phyloP scores from a whole-genome alignment of 129 eudicot genomes.

The Ambrosia trifida region DNA sequence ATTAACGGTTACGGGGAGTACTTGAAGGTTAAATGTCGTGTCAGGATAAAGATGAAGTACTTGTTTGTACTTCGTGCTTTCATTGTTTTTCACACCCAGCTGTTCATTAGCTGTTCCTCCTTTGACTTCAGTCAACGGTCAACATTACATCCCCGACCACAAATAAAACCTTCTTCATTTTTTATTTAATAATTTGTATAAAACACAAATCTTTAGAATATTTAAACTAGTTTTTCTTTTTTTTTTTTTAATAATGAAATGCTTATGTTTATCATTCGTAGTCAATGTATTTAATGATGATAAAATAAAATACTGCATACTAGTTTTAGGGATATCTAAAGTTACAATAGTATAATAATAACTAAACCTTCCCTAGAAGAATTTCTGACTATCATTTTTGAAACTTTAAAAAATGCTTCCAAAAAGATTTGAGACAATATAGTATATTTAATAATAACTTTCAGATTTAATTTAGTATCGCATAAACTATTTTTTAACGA shows the following conservation, averaged over 20 bases:
- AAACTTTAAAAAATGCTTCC: no score
- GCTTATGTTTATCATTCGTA: background rate
- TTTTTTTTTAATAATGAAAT: no score
- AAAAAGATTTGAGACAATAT: no score
- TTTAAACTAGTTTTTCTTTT: no score
- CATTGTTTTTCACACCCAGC: conserved; percentile 50
- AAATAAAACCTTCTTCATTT: background rate
- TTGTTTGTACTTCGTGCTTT: conserved; percentile 47
- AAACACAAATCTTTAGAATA: background rate
- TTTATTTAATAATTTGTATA: background rate
- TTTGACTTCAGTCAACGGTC: conserved; percentile 46
- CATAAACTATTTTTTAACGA: no score
- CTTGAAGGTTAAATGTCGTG: conserved; percentile 41
- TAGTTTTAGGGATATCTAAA: background rate
- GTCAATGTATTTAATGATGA: background rate
- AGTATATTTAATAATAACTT: no score
- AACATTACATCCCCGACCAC: background rate
- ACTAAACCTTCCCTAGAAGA: background rate
- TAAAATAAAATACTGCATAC: background rate
- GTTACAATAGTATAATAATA: background rate
- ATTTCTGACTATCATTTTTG: background rate
- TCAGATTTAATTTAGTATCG: no score
- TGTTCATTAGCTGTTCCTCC: conserved; percentile 45
- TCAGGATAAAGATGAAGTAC: conserved; percentile 39
- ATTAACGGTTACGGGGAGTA: conserved; percentile 39